phyloP scores from a whole-genome alignment of 73 alveolate genomes.

The Tetrahymena elliotti region DNA sequence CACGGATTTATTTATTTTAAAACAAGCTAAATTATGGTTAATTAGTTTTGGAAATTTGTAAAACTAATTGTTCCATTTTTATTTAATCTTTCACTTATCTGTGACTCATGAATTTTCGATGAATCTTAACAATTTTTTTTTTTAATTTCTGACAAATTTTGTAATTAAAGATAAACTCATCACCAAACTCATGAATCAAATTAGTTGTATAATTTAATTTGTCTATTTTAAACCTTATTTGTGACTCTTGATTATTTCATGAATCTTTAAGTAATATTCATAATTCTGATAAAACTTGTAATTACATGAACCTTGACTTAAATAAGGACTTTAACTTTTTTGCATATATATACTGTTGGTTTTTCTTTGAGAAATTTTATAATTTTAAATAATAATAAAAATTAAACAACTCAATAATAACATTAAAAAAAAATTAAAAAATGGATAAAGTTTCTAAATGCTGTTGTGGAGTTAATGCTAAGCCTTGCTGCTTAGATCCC shows the following conservation, averaged over 20 bases:
- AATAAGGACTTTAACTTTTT: not conserved
- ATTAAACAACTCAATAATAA: not conserved
- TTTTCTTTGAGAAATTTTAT: not conserved
- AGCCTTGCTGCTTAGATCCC: not conserved
- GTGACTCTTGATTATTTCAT: not conserved
- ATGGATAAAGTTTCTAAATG: not conserved
- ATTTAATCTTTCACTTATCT: too few species aligned
- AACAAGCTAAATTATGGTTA: too few species aligned
- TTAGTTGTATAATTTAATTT: too few species aligned
- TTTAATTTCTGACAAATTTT: too few species aligned
- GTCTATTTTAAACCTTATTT: not conserved
- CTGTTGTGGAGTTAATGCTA: not conserved
- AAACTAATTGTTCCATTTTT: too few species aligned
- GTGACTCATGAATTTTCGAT: too few species aligned
- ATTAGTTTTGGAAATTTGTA: too few species aligned
- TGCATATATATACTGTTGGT: not conserved
- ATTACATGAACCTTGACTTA: not conserved
- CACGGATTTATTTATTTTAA: too few species aligned
- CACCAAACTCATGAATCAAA: too few species aligned
- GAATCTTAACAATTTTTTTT: too few species aligned
- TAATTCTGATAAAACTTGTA: not conserved
- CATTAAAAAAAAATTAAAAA: not conserved
- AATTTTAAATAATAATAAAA: not conserved
- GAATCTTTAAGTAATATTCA: not conserved
- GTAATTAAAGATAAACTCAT: too few species aligned